A percentile compares a stretch with the other conserved stretches of the same genome.
phyloP scores from a whole-genome alignment of 2,329 filamentous ascomycete species.

The Colletotrichum tofieldiae region DNA sequence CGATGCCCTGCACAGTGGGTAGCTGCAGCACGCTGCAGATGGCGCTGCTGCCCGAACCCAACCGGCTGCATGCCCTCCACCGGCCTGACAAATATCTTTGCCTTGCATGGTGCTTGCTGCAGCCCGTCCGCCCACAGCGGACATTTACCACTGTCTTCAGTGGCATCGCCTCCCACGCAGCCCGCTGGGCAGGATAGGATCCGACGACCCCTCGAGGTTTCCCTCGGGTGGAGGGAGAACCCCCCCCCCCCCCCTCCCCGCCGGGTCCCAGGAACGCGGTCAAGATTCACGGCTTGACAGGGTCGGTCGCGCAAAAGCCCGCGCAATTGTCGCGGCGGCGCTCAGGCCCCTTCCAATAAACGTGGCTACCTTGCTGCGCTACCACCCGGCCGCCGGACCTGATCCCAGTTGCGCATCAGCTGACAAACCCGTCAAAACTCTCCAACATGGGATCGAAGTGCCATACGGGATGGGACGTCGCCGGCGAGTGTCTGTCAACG shows the following conservation, averaged over 20 bases:
- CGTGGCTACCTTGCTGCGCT: constrained; percentile 1
- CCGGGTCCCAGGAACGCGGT: not conserved
- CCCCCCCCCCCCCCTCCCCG: not conserved
- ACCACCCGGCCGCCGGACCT: not conserved
- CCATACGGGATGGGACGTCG: not conserved
- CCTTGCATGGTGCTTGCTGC: constrained; percentile 6
- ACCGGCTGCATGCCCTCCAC: constrained; percentile 9
- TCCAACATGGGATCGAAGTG: not conserved
- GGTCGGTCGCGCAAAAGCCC: not conserved
- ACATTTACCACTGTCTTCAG: constrained; percentile 4
- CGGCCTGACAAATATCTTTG: constrained; percentile 11
- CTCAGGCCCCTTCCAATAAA: constrained; percentile 9
- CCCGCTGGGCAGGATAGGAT: not conserved
- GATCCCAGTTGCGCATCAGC: not conserved
- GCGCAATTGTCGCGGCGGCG: not conserved
- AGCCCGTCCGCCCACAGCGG: not conserved
- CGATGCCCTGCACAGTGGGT: not conserved
- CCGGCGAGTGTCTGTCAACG: not conserved
- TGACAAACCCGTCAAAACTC: not conserved
- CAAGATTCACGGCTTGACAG: constrained; percentile 1
- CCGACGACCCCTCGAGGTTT: not conserved
- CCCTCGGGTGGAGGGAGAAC: not conserved
- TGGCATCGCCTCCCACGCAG: not conserved
- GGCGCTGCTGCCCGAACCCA: constrained; percentile 21
- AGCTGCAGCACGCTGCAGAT: constrained; percentile 30